A percentile compares a stretch with the other conserved stretches of the same genome.
Evolutionary conservation across 768 basidiomycete genomes (phyloP).

Genomic region (Auricularia heimuer): DNA sequence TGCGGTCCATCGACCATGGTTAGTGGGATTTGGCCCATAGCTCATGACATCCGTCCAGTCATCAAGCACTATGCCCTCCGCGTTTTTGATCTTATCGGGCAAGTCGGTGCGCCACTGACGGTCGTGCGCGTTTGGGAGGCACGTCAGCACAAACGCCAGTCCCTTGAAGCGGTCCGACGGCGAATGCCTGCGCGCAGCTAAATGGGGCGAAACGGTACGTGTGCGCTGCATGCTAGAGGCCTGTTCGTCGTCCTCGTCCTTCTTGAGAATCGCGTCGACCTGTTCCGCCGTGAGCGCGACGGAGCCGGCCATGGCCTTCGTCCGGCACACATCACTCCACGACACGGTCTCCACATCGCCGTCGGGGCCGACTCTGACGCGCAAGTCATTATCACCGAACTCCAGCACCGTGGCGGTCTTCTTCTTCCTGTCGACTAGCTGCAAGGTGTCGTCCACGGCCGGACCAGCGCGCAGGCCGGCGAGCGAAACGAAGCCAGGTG

Average conservation of each 20-base stretch:
- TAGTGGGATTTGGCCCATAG: conserved; percentile 36
- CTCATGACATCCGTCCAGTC: conserved; percentile 49
- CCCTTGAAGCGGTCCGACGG: neutral
- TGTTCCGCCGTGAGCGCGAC: neutral
- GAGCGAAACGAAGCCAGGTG: neutral
- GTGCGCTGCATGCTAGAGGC: neutral
- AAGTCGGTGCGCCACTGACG: conserved; percentile 14
- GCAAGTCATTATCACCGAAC: neutral
- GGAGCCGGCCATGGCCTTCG: neutral
- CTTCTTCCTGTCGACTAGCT: neutral
- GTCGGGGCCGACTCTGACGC: neutral
- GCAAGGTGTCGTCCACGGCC: neutral
- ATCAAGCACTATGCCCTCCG: conserved; percentile 51
- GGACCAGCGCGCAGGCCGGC: neutral
- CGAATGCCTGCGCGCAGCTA: neutral
- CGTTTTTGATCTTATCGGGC: conserved; percentile 32
- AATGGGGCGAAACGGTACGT: neutral
- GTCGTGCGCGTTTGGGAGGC: neutral
- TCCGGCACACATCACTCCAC: neutral
- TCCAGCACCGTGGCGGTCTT: neutral
- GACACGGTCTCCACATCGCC: neutral
- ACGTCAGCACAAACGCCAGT: neutral
- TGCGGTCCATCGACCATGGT: conserved; percentile 45
- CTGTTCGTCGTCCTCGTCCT: neutral
- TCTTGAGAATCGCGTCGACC: neutral